Evolutionary conservation across 2,329 filamentous ascomycete species (phyloP), one percentile per base, ranked within the genome.

Genomic region (Colletotrichum horii): DNA sequence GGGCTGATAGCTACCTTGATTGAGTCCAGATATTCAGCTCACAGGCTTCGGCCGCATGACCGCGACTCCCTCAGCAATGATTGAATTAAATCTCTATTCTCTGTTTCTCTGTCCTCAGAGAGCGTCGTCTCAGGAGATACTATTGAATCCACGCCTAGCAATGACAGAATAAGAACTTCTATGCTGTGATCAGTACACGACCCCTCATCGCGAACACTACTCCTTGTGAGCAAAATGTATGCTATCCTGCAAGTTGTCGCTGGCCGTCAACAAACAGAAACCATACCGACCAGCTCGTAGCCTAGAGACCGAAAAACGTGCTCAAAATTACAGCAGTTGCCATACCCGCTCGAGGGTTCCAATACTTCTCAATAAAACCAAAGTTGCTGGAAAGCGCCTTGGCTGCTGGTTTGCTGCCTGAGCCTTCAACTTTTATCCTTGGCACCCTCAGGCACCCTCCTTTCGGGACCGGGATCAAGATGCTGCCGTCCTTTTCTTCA

Each of bases 381-480:
- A 71, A 67, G 22, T 43, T 43, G 8, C n/a, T 28, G 15, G 28
- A 30, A 58, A 77, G n/a, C 19, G 65, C 75, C n/a, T 52, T 28
- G 24, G 48, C 58, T 16, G 76, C 75, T 30, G 71, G 30, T 52
- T 67, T 71, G 6, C 55, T 24, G 60, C 30, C 52, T 5, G 68
- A 70, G 12, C 76, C 76, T 24, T 77, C 76, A 4, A 77, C 69
- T 56, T 75, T 78, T 34, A 78, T 66, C 19, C 34, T 68, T 22
- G 65, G 60, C 9, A 78, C 61, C 62, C 56, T 75, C n/a, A 78
- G 43, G 4, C 55, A 28, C 8, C 62, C 62, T 16, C 74, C 55
- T 9, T 28, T 34, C 3, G 24, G 16, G 12, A 43, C 12, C 15
- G 71, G 55, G 6, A 78, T 73, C 14, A 77, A 22, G 9, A 77